phyloP scores from a whole-genome alignment of 2,329 filamentous ascomycete species.

The Fusarium chuoi region DNA sequence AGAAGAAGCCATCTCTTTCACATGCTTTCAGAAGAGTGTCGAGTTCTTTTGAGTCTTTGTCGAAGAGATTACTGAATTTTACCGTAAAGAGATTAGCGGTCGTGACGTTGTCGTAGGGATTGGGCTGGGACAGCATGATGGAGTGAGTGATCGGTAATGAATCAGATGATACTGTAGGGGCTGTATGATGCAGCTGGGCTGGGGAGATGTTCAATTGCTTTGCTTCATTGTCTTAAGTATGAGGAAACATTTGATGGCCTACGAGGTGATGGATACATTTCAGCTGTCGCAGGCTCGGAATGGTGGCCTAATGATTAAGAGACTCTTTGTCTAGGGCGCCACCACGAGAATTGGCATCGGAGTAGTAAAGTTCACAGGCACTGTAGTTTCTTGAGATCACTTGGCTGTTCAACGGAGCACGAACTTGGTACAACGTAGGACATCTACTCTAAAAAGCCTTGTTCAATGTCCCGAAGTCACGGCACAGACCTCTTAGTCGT shows the following conservation, averaged over 20 bases:
- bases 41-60: neutral
- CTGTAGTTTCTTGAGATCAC: accelerated
- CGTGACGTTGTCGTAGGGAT: neutral
- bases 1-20: constrained; percentile 19
- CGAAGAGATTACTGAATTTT: constrained; percentile 1
- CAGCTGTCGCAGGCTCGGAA: neutral
- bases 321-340: neutral
- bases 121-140: neutral
- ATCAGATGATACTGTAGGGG: neutral
- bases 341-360: too few species aligned
- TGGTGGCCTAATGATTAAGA: neutral
- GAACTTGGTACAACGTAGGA: neutral
- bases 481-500: neutral
- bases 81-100: neutral
- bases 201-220: neutral
- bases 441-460: too few species aligned
- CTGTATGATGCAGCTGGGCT: neutral
- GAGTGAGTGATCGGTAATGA: neutral
- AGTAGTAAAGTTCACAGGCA: accelerated
- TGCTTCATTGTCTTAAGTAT: neutral
- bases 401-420: accelerated
- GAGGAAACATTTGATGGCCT: too few species aligned
- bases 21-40: neutral
- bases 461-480: too few species aligned
- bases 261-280: neutral